Conservation (phyloP, 2,329 filamentous ascomycete genomes). For the Colletotrichum musicola region DNA sequence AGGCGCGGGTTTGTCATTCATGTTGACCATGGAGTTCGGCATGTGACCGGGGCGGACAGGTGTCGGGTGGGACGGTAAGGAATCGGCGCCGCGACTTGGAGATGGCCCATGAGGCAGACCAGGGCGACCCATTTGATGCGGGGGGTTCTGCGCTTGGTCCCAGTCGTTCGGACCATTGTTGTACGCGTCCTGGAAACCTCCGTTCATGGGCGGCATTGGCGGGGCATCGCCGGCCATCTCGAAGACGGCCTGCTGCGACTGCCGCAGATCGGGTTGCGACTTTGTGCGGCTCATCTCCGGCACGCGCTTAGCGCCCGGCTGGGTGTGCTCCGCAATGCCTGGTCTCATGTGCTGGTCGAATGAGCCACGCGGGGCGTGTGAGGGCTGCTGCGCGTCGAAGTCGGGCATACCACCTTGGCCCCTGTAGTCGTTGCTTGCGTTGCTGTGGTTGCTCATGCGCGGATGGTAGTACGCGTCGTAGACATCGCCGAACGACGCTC, state of each 20-base stretch:
- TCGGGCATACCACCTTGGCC: conserved; percentile 50
- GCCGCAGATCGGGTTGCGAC: conserved; percentile 75
- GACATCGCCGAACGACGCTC: conserved; percentile 42
- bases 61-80: conserved; percentile 70
- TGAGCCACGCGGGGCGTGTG: conserved; percentile 51
- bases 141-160: conserved; percentile 28
- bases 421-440: conserved; percentile 41
- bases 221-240: conserved; percentile 78
- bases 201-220: conserved; percentile 62
- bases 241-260: conserved; percentile 76
- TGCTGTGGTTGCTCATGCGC: conserved; percentile 44
- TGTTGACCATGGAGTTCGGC: conserved; percentile 67
- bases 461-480: conserved; percentile 44
- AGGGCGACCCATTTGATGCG: conserved; percentile 32
- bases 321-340: conserved; percentile 54
- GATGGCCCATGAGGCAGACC: conserved; percentile 46
- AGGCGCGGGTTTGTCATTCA: conserved; percentile 70
- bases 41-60: conserved; percentile 74
- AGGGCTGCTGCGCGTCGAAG: conserved; percentile 53
- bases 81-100: conserved; percentile 56
- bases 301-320: conserved; percentile 62
- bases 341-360: conserved; percentile 63
- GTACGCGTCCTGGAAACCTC: conserved; percentile 40
- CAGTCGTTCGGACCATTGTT: conserved; percentile 37
- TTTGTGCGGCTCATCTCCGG: conserved; percentile 71